phyloP scores from a whole-genome alignment of 306 rosid genomes.

The Cyamopsis tetragonoloba region DNA sequence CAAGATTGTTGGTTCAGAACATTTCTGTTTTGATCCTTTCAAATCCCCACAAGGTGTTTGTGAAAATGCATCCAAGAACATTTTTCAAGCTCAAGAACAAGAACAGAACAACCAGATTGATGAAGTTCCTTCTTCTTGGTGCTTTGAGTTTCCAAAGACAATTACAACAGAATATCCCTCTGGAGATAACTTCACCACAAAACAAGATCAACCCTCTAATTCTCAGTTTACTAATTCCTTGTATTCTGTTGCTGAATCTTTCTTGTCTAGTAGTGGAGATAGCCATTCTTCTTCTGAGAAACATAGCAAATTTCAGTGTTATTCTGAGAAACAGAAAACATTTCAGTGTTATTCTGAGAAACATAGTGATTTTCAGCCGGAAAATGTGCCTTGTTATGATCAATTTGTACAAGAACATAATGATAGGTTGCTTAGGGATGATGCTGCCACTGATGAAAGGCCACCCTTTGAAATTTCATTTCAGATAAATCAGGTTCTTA shows the following conservation, averaged over 20 bases:
- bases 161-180: conserved; percentile 9
- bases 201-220: conserved; percentile 6
- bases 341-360: conserved; percentile 12
- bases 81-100: background rate
- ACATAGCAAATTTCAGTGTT: background rate
- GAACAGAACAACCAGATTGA: conserved; percentile 11
- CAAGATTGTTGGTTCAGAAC: conserved; percentile 30
- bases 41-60: conserved; percentile 8
- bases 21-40: conserved; percentile 21
- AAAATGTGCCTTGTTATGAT: background rate
- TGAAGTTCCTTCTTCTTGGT: conserved; percentile 21
- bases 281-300: conserved; percentile 25
- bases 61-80: conserved; percentile 1
- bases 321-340: background rate
- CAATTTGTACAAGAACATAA: conserved; percentile 9
- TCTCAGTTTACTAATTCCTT: conserved; percentile 25
- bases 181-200: conserved; percentile 24
- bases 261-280: conserved; percentile 26
- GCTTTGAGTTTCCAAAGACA: conserved; percentile 25
- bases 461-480: conserved; percentile 25
- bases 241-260: conserved; percentile 29
- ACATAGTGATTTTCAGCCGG: background rate
- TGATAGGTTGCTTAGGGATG: conserved; percentile 7
- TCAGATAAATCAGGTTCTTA: conserved; percentile 36
- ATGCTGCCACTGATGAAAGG: conserved; percentile 22